Percentiles rank a stretch among this genome's conserved stretches.
Conservation (phyloP, 768 basidiomycete species). For the Sporobolomyces roseus region DNA sequence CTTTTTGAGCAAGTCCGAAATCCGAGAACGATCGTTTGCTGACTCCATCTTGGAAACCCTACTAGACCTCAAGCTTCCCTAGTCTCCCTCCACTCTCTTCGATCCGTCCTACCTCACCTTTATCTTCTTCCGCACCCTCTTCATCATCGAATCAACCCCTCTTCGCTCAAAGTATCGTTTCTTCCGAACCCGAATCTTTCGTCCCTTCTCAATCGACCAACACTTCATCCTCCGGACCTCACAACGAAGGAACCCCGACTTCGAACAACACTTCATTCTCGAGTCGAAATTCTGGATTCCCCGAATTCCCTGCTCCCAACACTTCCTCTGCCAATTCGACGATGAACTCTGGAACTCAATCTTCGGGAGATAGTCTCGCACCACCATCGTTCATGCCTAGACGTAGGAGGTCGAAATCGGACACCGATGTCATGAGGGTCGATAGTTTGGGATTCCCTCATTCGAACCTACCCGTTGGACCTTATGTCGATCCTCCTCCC, state of each 20-base stretch:
- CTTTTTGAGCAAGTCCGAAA: neutral
- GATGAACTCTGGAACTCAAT: neutral
- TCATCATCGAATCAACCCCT: constrained; percentile 2
- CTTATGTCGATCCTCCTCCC: constrained; percentile 5
- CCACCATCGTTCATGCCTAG: neutral
- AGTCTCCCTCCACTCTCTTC: constrained; percentile 13
- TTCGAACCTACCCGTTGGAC: constrained; percentile 11
- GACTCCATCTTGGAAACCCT: neutral
- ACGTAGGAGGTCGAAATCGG: constrained; percentile 26
- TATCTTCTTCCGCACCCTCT: neutral
- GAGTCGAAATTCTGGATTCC: too few species aligned
- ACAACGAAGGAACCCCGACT: neutral
- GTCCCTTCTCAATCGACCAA: neutral
- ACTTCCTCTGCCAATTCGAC: too few species aligned
- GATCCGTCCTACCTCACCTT: neutral
- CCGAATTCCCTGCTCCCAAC: too few species aligned
- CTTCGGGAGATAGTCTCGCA: neutral
- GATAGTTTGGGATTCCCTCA: constrained; percentile 15
- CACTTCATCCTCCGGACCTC: neutral
- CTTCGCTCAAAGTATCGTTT: constrained; percentile 20
- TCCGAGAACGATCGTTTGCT: neutral
- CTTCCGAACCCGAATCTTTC: constrained; percentile 30
- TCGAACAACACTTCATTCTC: neutral
- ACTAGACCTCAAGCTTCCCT: constrained; percentile 21
- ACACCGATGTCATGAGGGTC: constrained; percentile 26